Percentiles rank a stretch among this genome's conserved stretches.
Conservation (phyloP, 805 yeast genomes). For the Wickerhamomyces hampshirensis region DNA sequence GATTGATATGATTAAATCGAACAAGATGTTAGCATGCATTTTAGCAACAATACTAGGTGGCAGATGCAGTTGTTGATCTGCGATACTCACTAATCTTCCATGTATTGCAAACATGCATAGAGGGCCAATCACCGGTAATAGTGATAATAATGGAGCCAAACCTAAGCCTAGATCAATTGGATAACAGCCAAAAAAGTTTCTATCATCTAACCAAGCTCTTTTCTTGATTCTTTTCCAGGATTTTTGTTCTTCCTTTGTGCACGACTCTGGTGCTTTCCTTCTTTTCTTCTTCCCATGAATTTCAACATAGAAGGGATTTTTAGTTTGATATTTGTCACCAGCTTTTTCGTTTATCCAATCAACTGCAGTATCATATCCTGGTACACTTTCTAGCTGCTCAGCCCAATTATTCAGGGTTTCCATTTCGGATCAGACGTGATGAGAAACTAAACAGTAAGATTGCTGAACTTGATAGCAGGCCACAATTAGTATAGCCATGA, state of each 20-base stretch:
- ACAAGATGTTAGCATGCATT: conserved; percentile 67
- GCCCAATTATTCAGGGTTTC: conserved; percentile 17
- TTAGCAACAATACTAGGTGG: conserved; percentile 60
- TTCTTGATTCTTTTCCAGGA: conserved; percentile 70
- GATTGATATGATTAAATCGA: conserved; percentile 71
- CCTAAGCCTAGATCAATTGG: conserved; percentile 76
- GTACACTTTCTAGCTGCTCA: conserved; percentile 41
- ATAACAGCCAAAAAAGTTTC: conserved; percentile 75
- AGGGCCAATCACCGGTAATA: conserved; percentile 86
- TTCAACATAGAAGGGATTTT: conserved; percentile 60
- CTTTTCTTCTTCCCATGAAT: conserved; percentile 49
- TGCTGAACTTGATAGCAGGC: too few species aligned
- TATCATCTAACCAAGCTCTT: conserved; percentile 85
- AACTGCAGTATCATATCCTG: conserved; percentile 53
- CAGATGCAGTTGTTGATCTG: conserved; percentile 49
- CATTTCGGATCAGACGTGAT: too few species aligned
- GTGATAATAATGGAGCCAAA: conserved; percentile 63
- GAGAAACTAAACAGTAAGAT: too few species aligned
- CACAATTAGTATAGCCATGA: too few species aligned
- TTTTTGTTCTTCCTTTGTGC: conserved; percentile 54
- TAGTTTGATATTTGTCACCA: conserved; percentile 57
- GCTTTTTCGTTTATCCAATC: conserved; percentile 64
- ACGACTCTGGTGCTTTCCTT: conserved; percentile 55
- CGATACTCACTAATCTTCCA: conserved; percentile 56
- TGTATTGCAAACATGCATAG: conserved; percentile 75